Percentiles rank a stretch among this genome's conserved stretches.
Conservation (phyloP, 1,284 basidiomycete genomes). For the Takashimella koratensis region DNA sequence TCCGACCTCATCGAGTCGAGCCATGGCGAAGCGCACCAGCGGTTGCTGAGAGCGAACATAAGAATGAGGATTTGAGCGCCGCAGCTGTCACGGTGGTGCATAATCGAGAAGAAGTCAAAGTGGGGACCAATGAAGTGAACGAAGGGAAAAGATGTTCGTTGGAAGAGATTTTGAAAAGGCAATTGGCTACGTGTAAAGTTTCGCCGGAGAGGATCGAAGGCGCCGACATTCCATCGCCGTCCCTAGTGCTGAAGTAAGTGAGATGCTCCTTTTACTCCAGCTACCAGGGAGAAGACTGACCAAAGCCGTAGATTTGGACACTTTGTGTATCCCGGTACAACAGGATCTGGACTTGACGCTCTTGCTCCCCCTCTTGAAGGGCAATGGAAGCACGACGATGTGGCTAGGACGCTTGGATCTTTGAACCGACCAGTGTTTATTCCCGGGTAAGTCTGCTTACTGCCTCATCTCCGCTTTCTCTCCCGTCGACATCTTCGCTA, state of each 20-base stretch:
- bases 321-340: background rate
- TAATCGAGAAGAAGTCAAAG: background rate
- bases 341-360: background rate
- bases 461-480: background rate
- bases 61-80: background rate
- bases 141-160: background rate
- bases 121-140: background rate
- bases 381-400: background rate
- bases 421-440: background rate
- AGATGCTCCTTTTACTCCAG: background rate
- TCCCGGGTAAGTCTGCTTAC: background rate
- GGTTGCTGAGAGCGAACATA: background rate
- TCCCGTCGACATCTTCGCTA: too few relatives aligned
- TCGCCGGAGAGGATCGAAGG: background rate
- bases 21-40: background rate
- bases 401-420: background rate
- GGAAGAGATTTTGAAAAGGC: too few relatives aligned
- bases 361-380: background rate
- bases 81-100: background rate
- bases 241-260: background rate
- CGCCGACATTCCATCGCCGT: background rate
- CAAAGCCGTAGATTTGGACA: background rate
- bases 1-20: background rate
- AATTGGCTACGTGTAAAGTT: too few relatives aligned
- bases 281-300: too few relatives aligned